phyloP scores from a whole-genome alignment of 495 filamentous ascomycete species.

The Elasticomyces elasticus region DNA sequence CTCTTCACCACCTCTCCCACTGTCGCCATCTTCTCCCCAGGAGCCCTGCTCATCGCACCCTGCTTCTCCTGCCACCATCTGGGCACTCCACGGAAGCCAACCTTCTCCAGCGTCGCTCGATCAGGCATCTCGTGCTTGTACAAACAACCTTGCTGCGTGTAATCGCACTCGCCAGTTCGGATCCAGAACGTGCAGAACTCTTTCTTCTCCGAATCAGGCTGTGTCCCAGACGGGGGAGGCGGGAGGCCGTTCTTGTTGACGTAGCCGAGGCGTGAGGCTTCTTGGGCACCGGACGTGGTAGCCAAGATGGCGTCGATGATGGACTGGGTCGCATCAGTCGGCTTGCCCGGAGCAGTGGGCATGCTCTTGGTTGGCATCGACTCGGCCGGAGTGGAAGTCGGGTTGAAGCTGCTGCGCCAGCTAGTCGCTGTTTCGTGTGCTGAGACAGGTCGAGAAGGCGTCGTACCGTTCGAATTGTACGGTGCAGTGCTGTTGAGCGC shows the following conservation, averaged over 20 bases:
- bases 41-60: not conserved
- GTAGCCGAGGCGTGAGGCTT: constrained; percentile 10
- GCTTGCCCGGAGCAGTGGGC: not conserved
- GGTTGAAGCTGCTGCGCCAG: constrained; percentile 10
- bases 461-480: not conserved
- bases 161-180: constrained; percentile 72
- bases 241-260: not conserved
- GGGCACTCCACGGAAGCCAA: constrained; percentile 52
- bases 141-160: constrained; percentile 71
- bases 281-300: constrained; percentile 5
- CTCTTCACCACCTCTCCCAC: not conserved
- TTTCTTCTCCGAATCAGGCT: constrained; percentile 43
- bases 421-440: constrained; percentile 11
- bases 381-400: not conserved
- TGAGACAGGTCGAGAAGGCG: not conserved
- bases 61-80: constrained; percentile 45
- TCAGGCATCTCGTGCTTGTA: constrained; percentile 82
- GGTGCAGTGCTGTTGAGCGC: not conserved
- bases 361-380: not conserved
- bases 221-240: constrained; percentile 26
- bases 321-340: constrained; percentile 9
- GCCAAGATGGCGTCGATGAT: constrained; percentile 20
- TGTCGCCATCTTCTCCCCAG: not conserved
- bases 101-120: constrained; percentile 48
- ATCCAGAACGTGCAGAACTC: constrained; percentile 83